Evolutionary conservation across 495 filamentous ascomycete genomes (phyloP).

Genomic region (Lindgomyces ingoldianus): DNA sequence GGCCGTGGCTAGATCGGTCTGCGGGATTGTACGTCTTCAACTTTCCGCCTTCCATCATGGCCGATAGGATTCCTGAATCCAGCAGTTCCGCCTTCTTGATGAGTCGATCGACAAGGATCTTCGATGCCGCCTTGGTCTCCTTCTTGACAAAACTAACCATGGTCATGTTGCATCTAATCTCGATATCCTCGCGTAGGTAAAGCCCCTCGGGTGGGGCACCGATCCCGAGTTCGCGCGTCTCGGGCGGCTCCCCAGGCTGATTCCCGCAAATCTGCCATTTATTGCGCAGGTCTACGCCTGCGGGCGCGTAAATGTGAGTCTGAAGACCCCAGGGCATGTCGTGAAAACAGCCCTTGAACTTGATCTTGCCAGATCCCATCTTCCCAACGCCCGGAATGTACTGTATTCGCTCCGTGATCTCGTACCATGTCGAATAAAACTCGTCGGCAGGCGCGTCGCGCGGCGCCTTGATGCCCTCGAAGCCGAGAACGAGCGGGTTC

Average conservation of each 20-base stretch:
- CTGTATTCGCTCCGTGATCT: slow-evolving; percentile 44
- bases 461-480: slow-evolving; percentile 43
- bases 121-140: slow-evolving; percentile 41
- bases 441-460: slow-evolving; percentile 43
- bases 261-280: slow-evolving; percentile 45
- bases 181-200: slow-evolving; percentile 46
- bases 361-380: slow-evolving; percentile 40
- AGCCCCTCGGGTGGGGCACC: slow-evolving; percentile 43
- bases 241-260: slow-evolving; percentile 43
- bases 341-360: slow-evolving; percentile 46
- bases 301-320: slow-evolving; percentile 45
- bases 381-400: slow-evolving; percentile 43
- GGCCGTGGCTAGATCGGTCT: slow-evolving; percentile 28
- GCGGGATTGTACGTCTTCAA: slow-evolving; percentile 43
- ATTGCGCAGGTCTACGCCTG: slow-evolving; percentile 42
- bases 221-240: slow-evolving; percentile 41
- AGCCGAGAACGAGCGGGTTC: slow-evolving; percentile 43
- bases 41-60: slow-evolving; percentile 45
- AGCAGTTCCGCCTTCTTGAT: slow-evolving; percentile 45
- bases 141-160: slow-evolving; percentile 44
- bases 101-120: slow-evolving; percentile 40
- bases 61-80: slow-evolving; percentile 42
- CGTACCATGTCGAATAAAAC: slow-evolving; percentile 46
- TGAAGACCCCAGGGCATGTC: slow-evolving; percentile 46
- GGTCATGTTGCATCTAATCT: slow-evolving; percentile 42